Base-by-base conservation (phyloP, 345 rosid species). In the Cardamine resedifolia region DNA sequence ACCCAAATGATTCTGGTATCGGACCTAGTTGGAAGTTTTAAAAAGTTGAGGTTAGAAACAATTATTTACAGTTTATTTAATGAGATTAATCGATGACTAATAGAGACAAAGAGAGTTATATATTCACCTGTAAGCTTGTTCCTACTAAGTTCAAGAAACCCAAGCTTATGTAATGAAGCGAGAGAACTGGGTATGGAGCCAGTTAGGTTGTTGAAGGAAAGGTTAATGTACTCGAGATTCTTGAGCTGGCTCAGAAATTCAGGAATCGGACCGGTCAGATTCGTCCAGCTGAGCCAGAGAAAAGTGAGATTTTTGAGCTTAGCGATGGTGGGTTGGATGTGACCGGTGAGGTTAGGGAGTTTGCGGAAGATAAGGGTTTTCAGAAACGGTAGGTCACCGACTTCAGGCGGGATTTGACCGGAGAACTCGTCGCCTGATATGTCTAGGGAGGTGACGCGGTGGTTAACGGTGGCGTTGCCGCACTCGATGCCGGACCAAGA, bases 361-460 rank as follows among this genome's bases (percentile, higher is more conserved):
- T 90, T 72, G 70, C 68, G 86, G 63, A 90, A 80, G 30, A 23
- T 47, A 2, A 92, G 82, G n/a, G 58, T 69, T 27, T 80, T 49
- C 16, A 89, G 85, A 78, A 62, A 82, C 7, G 92, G 88, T 48
- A 92, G 82, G 71, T 89, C 87, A 2, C 96, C 92, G 2, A 89
- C 80, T 43, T 43, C 19, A n/a, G 87, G 21, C 0, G 89, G 88
- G 60, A 90, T 82, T 44, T 81, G 80, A 56, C 85, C 89, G 6
- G 84, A 76, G 63, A 88, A 72, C 4, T 82, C 39, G 16, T 7
- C 44, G 77, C 72, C 39, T 21, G 74, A 76, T 44, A 91, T 82
- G 80, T 71, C 56, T 72, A 90, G 84, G 53, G 84, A 56, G 50
- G 56, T 79, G 75, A 89, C 85, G 19, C 92, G 94, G 81, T 87